phyloP scores from a whole-genome alignment of 345 rosid genomes.

The Physaria fendleri region DNA sequence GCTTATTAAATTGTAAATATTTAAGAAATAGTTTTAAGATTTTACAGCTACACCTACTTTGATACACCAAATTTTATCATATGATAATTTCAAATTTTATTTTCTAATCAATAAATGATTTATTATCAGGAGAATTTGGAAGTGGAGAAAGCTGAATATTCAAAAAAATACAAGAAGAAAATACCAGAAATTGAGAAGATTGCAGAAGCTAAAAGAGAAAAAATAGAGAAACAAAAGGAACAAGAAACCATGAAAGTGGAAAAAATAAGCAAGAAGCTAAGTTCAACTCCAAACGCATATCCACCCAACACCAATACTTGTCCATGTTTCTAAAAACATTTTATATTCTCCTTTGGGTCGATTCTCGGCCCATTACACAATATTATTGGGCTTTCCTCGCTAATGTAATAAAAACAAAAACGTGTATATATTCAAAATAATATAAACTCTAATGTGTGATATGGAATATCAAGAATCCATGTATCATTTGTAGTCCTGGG shows the following conservation, averaged over 20 bases:
- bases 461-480: too few relatives aligned
- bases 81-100: too few relatives aligned
- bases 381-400: not conserved
- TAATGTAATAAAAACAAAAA: not conserved
- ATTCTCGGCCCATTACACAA: not conserved
- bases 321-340: conserved; percentile 13
- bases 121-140: conserved; percentile 60
- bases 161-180: conserved; percentile 51
- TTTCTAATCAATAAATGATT: too few relatives aligned
- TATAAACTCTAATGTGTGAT: too few relatives aligned
- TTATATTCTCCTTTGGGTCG: not conserved
- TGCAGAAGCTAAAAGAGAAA: conserved; percentile 63
- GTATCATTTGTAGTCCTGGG: too few relatives aligned
- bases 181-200: conserved; percentile 47
- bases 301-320: conserved; percentile 21
- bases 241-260: conserved; percentile 40
- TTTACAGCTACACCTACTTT: too few relatives aligned
- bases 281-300: conserved; percentile 28
- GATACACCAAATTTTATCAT: too few relatives aligned
- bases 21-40: too few relatives aligned
- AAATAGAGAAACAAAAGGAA: conserved; percentile 40
- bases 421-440: not conserved
- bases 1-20: too few relatives aligned
- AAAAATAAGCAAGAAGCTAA: conserved; percentile 45
- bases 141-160: conserved; percentile 51